Base-by-base conservation (phyloP, 768 basidiomycete species). In the Russula sp. region DNA sequence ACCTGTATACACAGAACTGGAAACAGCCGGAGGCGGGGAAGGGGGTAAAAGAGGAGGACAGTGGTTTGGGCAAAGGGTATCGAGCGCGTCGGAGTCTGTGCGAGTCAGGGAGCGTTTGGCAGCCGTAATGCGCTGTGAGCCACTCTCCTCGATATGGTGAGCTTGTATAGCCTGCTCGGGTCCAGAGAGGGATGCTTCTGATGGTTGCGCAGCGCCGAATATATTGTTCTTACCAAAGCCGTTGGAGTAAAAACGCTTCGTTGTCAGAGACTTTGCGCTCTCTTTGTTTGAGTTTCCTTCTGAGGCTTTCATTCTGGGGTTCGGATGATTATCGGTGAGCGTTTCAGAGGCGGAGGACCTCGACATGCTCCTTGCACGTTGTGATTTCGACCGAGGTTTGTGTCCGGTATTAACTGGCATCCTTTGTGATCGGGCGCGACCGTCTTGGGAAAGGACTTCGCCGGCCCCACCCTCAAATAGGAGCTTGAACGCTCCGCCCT, bases 401-500 rank as follows among this genome's bases (percentile, higher is more conserved):
- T 32, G 55, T 20, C 54, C 53, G 47, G 59, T 51, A 46, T 47
- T 57, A 43, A 45, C 49, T 35, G 50, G 58, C 16, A 38, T 34
- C 32, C 22, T 43, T 59, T 58, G 67, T 43, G 69, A 68, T 59
- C 62, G 65, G 20, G 47, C 42, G 38, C 59, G 62, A 22, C 60
- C 47, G 29, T 50, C 61, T 22, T 50, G 54, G 38, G 51, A 56
- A 50, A 36, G 59, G 36, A 52, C 47, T 35, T 66, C 54, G 51
- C 50, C 41, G 43, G 70, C 63, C 56, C 81, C 80, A 56, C 81
- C 79, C 32, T 88, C 81, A 69, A 92, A 92, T 49, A 92, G 73
- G 34, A 81, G 72, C 64, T 81, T 83, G 75, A 90, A 92, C 2
- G 78, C 78, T 70, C 82, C 86, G 55, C 79, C 78, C 48, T 80